These are phyloP conservation scores for Ascochyta rabiei DNA, from an alignment of 2,329 filamentous ascomycete genomes.

Conservation along the genomic window DNA sequence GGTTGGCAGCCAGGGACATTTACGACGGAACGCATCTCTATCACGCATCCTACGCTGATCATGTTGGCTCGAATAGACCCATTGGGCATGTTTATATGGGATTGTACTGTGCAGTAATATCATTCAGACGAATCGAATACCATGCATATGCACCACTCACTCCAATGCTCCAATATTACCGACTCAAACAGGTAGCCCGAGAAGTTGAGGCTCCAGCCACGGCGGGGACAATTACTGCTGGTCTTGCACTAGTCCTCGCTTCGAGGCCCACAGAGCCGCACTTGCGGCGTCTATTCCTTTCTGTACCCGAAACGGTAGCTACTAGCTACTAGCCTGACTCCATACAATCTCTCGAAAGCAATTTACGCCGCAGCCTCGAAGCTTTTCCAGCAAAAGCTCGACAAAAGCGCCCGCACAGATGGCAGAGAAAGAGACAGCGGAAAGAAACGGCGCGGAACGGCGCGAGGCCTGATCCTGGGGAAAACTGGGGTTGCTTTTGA, in stretches of 20 bases:
- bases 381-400: background rate
- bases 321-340: background rate
- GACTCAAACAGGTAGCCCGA: background rate
- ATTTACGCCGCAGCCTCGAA: background rate
- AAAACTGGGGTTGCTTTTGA: constrained; percentile 22
- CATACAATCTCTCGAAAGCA: background rate
- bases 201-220: background rate
- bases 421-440: constrained; percentile 1
- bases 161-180: background rate
- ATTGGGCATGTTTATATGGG: background rate
- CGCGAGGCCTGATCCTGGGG: constrained; percentile 27
- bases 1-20: background rate
- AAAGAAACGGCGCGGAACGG: constrained; percentile 27
- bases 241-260: background rate
- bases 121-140: background rate
- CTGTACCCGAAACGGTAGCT: background rate
- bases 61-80: background rate
- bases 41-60: background rate
- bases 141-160: background rate
- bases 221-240: constrained; percentile 1
- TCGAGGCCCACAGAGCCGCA: background rate
- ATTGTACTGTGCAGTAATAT: background rate
- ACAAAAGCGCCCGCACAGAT: background rate
- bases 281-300: background rate
- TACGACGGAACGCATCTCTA: background rate